Base-by-base conservation (phyloP, 805 yeast genomes). In the Schizosaccharomyces japonicus region DNA sequence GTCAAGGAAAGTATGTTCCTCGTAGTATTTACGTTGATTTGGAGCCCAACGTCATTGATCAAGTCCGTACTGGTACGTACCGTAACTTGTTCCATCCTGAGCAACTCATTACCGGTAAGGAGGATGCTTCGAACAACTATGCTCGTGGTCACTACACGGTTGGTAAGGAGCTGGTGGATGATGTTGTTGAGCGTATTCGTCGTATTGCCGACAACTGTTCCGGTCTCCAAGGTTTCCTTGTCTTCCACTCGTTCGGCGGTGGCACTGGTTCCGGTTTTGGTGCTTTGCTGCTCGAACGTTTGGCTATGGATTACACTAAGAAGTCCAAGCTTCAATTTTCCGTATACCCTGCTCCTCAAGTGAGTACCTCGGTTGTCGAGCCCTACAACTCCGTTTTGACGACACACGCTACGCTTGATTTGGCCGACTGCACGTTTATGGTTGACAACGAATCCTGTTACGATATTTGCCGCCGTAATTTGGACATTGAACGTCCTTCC, bases 191-290 rank as follows among this genome's bases (percentile, higher is more conserved):
- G 66, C 80, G 95, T 66, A 72, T 90, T 52, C 82, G 96, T 71
- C 84, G 85, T 65, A 83, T 87, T 17, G 69, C 70, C 39, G 52
- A 30, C 50, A 30, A 31, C 66, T 83, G 95, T 71, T 94, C 82
- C 62, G 96, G 98, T 51, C 73, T 87, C 60, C 98, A 87, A 69
- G 98, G 98, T 53, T 87, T 87, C 69, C 67, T 90, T 55, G 87
- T 87, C 66, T 87, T 95, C 34, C 98, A 87, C 65, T 90, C 96
- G 31, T 73, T 87, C 56, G 96, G 96, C 65, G 98, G 98, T 70
- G 98, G 98, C 73, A 87, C 98, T 36, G 98, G 98, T 60, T 85
- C 95, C 34, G 98, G 98, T 59, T 78, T 87, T 59, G 98, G 96
- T 45, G 84, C 96, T 23, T 70, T 87, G 57, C 72, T 87, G 60